Percentiles rank a stretch among this genome's conserved stretches.
Evolutionary conservation across 2,329 filamentous ascomycete genomes (phyloP).

Genomic region (Fusarium scirpi): DNA sequence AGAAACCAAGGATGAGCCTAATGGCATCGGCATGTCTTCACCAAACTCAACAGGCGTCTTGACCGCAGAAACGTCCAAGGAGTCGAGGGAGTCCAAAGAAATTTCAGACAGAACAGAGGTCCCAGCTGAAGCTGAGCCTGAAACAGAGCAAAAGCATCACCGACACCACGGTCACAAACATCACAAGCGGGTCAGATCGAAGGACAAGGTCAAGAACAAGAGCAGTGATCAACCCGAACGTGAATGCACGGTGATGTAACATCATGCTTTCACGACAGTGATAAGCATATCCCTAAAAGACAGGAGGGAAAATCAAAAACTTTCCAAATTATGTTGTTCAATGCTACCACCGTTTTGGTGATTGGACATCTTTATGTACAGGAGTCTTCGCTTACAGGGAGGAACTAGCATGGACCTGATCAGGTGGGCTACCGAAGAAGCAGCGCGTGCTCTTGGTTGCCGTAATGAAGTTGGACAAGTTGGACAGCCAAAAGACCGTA

Average conservation of each 20-base stretch:
- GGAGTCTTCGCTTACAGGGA: slow-evolving; percentile 26
- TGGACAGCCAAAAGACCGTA: slow-evolving; percentile 8
- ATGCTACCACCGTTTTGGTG: slow-evolving; percentile 2
- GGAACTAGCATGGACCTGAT: neutral
- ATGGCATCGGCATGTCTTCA: slow-evolving; percentile 43
- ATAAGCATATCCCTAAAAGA: neutral
- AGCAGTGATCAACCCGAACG: slow-evolving; percentile 56
- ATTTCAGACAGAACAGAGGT: slow-evolving; percentile 38
- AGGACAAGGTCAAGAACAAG: slow-evolving; percentile 56
- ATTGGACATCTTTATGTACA: slow-evolving; percentile 33
- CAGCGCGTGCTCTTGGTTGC: neutral
- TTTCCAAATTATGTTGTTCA: neutral
- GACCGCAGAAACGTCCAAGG: slow-evolving; percentile 42
- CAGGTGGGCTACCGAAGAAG: neutral
- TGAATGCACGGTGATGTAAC: slow-evolving; percentile 63
- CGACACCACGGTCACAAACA: slow-evolving; percentile 49
- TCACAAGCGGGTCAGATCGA: slow-evolving; percentile 55
- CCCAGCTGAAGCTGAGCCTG: slow-evolving; percentile 42
- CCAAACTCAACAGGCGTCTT: slow-evolving; percentile 45
- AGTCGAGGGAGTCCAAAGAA: slow-evolving; percentile 31
- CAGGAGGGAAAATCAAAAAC: neutral
- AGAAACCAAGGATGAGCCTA: slow-evolving; percentile 44
- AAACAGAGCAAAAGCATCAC: slow-evolving; percentile 37
- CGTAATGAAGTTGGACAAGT: slow-evolving; percentile 21
- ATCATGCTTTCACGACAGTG: neutral